These are phyloP conservation scores for Vanrija sp. DNA, from an alignment of 1,284 basidiomycete genomes.

Conservation along the genomic window DNA sequence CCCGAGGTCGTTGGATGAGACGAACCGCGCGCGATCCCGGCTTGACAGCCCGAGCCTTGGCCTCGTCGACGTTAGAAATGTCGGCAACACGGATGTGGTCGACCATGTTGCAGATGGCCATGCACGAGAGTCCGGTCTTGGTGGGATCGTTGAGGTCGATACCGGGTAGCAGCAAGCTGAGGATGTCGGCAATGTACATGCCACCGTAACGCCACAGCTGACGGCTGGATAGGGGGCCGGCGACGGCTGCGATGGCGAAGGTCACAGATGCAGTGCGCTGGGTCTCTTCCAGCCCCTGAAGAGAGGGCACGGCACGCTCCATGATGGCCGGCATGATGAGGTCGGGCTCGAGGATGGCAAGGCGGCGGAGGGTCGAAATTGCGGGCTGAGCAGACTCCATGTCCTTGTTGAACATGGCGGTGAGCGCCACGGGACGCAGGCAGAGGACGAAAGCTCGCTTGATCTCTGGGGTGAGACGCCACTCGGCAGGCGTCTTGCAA, in stretches of 20 bases:
- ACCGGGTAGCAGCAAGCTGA: constrained; percentile 79
- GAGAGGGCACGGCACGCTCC: constrained; percentile 82
- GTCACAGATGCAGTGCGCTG: constrained; percentile 88
- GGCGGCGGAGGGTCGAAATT: constrained; percentile 48
- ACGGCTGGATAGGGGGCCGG: constrained; percentile 73
- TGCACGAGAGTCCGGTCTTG: constrained; percentile 61
- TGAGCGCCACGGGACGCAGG: constrained; percentile 80
- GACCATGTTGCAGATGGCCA: constrained; percentile 64
- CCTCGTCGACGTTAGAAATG: constrained; percentile 38
- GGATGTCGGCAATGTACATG: constrained; percentile 79
- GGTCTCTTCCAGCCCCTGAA: constrained; percentile 93
- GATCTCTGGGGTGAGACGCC: constrained; percentile 77
- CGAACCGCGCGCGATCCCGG: constrained; percentile 32
- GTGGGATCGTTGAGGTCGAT: constrained; percentile 77
- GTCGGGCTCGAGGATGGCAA: constrained; percentile 76
- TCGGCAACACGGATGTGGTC: constrained; percentile 69
- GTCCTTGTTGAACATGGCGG: constrained; percentile 92
- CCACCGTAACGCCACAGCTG: constrained; percentile 72
- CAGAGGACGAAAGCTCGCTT: constrained; percentile 76
- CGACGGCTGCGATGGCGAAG: constrained; percentile 76
- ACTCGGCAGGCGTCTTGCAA: constrained; percentile 71
- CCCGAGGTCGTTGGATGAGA: constrained; percentile 15
- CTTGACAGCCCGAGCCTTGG: constrained; percentile 4
- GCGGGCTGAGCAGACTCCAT: constrained; percentile 52
- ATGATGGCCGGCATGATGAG: constrained; percentile 89